phyloP scores from a whole-genome alignment of 257 asterid species.

The Verbascum thapsus region DNA sequence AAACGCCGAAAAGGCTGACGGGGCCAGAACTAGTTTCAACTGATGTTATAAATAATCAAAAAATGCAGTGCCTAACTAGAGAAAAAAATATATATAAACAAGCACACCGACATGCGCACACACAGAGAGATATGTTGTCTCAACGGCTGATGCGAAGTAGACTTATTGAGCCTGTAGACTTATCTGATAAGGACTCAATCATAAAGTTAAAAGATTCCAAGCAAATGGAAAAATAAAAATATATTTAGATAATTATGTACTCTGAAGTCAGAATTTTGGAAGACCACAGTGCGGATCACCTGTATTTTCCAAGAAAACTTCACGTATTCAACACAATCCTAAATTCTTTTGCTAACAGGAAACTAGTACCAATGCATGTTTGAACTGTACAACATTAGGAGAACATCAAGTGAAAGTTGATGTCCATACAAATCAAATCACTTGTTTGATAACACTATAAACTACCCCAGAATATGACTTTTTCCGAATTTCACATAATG shows the following conservation, averaged over 20 bases:
- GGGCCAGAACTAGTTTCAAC: too few species aligned
- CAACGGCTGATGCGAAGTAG: background rate
- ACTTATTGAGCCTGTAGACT: background rate
- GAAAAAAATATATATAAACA: background rate
- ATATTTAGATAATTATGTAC: constrained; percentile 1
- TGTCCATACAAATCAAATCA: background rate
- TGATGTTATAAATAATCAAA: background rate
- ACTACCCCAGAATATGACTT: constrained; percentile 7
- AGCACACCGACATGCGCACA: background rate
- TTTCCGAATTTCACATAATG: constrained; percentile 9
- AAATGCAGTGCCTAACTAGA: background rate
- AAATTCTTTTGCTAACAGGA: background rate
- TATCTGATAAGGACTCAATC: constrained; percentile 3
- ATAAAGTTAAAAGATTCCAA: background rate
- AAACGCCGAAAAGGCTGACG: too few species aligned
- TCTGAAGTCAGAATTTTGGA: background rate
- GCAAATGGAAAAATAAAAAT: background rate
- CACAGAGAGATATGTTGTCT: too few species aligned
- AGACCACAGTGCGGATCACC: constrained; percentile 7
- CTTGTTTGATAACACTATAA: background rate
- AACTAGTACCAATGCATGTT: constrained; percentile 4
- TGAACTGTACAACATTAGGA: background rate
- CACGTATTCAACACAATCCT: constrained; percentile 6
- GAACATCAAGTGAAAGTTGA: background rate
- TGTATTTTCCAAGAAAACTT: background rate